These are phyloP conservation scores for Funneliformis caledonium DNA, from an alignment of 371 early-diverging fungal genomes.

Conservation along the genomic window DNA sequence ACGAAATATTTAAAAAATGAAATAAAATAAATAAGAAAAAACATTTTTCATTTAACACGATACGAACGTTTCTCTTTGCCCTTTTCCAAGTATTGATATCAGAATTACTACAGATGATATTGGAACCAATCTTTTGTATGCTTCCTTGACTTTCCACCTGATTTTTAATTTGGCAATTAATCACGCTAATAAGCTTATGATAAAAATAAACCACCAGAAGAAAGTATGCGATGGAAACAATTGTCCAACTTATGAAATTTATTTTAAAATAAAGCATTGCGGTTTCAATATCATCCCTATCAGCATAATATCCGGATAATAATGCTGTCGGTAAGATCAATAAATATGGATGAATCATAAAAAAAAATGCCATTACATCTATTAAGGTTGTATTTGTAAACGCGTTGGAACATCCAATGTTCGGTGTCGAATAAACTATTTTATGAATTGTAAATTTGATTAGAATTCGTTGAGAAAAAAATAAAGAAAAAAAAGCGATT, in stretches of 20 bases:
- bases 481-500: neutral
- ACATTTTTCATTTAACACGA: too few relatives aligned
- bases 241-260: neutral
- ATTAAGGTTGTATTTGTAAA: neutral
- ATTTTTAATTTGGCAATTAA: neutral
- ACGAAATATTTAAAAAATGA: neutral
- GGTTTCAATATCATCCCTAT: neutral
- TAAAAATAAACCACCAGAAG: neutral
- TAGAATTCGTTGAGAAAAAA: neutral
- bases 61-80: neutral
- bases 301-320: constrained; percentile 37
- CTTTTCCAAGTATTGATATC: neutral
- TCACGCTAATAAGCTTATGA: neutral
- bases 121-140: neutral
- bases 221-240: neutral
- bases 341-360: neutral
- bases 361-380: neutral
- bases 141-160: neutral
- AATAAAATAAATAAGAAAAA: too few relatives aligned
- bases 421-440: neutral
- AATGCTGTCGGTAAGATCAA: neutral
- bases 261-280: constrained; percentile 11
- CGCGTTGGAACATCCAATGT: too few relatives aligned
- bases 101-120: neutral
- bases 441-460: neutral